phyloP scores from a whole-genome alignment of 495 filamentous ascomycete species.

The Penicillium lividum region DNA sequence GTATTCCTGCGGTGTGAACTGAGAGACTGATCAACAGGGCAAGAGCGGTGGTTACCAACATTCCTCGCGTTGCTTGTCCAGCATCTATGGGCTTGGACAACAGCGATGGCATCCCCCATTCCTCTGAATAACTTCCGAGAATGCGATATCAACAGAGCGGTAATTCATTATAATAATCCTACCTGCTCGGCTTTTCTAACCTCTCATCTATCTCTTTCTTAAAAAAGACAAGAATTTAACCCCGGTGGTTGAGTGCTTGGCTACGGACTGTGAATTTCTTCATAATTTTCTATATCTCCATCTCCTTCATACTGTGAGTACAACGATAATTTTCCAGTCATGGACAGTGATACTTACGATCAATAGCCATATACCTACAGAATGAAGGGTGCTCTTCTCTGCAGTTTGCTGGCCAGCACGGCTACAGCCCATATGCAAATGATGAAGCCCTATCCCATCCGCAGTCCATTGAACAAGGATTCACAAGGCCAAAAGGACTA shows the following conservation, averaged over 20 bases:
- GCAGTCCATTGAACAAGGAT: slow-evolving; percentile 47
- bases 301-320: slow-evolving; percentile 8
- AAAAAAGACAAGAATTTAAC: slow-evolving; percentile 7
- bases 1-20: not conserved
- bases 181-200: not conserved
- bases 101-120: slow-evolving; percentile 26
- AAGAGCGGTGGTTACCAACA: slow-evolving; percentile 15
- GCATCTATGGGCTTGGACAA: slow-evolving; percentile 6
- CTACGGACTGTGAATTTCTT: slow-evolving; percentile 7
- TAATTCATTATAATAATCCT: slow-evolving; percentile 23
- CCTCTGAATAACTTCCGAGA: slow-evolving; percentile 21
- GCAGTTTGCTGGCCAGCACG: slow-evolving; percentile 38
- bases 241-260: slow-evolving; percentile 25
- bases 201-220: not conserved
- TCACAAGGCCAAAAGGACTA: slow-evolving; percentile 45
- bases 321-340: not conserved
- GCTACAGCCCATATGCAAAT: slow-evolving; percentile 50
- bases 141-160: slow-evolving; percentile 10
- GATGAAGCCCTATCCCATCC: slow-evolving; percentile 47
- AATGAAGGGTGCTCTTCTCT: slow-evolving; percentile 42
- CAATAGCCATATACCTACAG: slow-evolving; percentile 19
- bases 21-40: not conserved
- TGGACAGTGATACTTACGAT: slow-evolving; percentile 4
- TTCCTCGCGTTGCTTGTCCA: slow-evolving; percentile 31
- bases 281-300: slow-evolving; percentile 7